Evolutionary conservation across 805 yeast genomes (phyloP).

Genomic region (Torulaspora indica): DNA sequence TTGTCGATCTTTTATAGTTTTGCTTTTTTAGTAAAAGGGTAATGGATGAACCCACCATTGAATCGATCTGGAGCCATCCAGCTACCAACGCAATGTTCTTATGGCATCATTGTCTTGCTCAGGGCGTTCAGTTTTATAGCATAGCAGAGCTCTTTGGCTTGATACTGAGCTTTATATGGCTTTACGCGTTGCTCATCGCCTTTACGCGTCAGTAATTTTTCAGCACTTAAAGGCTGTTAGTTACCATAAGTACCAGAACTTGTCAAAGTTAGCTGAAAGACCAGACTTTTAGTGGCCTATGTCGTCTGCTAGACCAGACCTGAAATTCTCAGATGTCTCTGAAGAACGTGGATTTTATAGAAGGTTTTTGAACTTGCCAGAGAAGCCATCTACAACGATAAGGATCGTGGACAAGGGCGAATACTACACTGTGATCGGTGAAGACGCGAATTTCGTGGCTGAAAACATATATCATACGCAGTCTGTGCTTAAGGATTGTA

Average conservation of each 20-base stretch:
- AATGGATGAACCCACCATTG: neutral
- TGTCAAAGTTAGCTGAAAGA: neutral
- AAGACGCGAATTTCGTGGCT: conserved; percentile 79
- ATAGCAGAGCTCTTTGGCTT: neutral
- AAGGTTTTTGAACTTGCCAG: conserved; percentile 46
- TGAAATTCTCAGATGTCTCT: conserved; percentile 51
- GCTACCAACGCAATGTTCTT: too few species aligned
- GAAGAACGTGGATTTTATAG: conserved; percentile 47
- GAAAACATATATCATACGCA: conserved; percentile 78
- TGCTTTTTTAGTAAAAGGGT: neutral
- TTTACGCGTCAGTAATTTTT: conserved; percentile 1
- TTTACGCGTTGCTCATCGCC: conserved; percentile 1
- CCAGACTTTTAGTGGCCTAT: conserved; percentile 4
- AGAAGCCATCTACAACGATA: conserved; percentile 47
- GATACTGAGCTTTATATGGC: neutral
- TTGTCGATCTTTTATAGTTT: neutral
- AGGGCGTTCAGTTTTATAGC: too few species aligned
- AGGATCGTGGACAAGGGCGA: conserved; percentile 80
- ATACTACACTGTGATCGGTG: conserved; percentile 68
- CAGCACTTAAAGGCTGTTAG: neutral
- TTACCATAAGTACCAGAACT: neutral
- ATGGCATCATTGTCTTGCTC: too few species aligned
- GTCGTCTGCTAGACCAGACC: conserved; percentile 47
- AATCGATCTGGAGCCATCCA: too few species aligned
- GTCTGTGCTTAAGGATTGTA: conserved; percentile 63